A percentile compares a stretch with the other conserved stretches of the same genome.
phyloP scores from a whole-genome alignment of 257 asterid species.

The Solanum appendiculatum region DNA sequence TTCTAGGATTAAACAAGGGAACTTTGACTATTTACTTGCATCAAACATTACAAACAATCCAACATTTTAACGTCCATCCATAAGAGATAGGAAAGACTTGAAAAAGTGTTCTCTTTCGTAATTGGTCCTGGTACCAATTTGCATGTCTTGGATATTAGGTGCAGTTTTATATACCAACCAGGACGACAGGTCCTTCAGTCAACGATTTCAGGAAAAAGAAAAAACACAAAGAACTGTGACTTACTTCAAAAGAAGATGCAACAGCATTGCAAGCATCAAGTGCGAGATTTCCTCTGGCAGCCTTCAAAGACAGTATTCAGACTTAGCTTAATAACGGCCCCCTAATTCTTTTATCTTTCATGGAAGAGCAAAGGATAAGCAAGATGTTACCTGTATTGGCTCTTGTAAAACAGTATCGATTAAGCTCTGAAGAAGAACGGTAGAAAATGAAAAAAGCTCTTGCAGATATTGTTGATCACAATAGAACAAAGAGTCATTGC shows the following conservation, averaged over 20 bases:
- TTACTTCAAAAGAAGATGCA: constrained; percentile 61
- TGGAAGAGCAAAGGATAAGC: background rate
- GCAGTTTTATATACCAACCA: background rate
- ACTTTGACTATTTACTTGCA: background rate
- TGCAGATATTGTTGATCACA: constrained; percentile 39
- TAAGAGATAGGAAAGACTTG: background rate
- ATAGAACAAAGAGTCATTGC: constrained; percentile 35
- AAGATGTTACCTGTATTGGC: constrained; percentile 43
- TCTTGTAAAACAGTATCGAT: constrained; percentile 42
- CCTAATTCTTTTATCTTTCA: background rate
- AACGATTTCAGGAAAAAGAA: background rate
- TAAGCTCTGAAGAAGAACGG: constrained; percentile 36
- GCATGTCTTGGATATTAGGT: background rate
- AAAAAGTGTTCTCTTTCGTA: background rate
- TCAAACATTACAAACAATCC: background rate
- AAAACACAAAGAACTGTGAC: background rate
- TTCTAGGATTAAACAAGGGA: background rate
- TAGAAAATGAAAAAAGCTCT: constrained; percentile 49
- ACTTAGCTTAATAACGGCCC: background rate
- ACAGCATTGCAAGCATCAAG: constrained; percentile 73
- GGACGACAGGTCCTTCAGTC: background rate
- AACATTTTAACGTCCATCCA: background rate
- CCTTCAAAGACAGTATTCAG: constrained; percentile 29
- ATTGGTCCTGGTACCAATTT: background rate
- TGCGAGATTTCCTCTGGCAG: constrained; percentile 55